These are phyloP conservation scores for Sergeia podlipaevii DNA, from an alignment of 208 protist species.

Conservation along the genomic window DNA sequence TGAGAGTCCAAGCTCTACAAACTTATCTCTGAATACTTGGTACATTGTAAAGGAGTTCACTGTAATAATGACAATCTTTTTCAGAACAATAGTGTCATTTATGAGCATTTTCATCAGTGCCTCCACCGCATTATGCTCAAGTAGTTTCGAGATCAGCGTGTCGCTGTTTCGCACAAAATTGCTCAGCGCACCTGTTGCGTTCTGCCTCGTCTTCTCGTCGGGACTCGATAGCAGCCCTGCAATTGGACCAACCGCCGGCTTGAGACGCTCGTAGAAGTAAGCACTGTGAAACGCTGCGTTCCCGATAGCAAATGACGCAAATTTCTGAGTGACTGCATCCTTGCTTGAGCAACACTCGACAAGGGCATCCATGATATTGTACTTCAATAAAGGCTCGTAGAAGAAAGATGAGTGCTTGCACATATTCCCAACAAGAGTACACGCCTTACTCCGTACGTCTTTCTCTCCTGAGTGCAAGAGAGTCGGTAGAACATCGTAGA, in stretches of 20 bases:
- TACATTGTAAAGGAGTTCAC: constrained; percentile 91
- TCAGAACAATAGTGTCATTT: constrained; percentile 52
- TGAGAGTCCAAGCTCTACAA: constrained; percentile 51
- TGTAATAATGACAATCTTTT: constrained; percentile 86
- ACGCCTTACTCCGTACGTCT: constrained; percentile 88
- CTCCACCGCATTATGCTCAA: constrained; percentile 65
- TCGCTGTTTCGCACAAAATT: constrained; percentile 94
- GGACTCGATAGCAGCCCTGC: constrained; percentile 64
- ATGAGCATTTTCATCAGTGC: constrained; percentile 74
- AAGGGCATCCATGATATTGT: constrained; percentile 66
- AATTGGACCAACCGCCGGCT: constrained; percentile 70
- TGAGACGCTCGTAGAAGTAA: constrained; percentile 79
- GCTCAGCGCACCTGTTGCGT: constrained; percentile 92
- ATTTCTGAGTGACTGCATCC: constrained; percentile 89
- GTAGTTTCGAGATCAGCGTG: constrained; percentile 52
- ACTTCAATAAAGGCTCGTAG: constrained; percentile 75
- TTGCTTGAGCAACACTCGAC: constrained; percentile 82
- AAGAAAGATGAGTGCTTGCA: constrained; percentile 94
- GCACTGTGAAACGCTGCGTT: constrained; percentile 94
- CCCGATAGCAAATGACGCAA: constrained; percentile 94
- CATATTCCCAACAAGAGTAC: constrained; percentile 94
- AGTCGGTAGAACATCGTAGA: constrained; percentile 63
- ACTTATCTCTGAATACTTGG: constrained; percentile 59
- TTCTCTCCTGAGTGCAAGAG: constrained; percentile 73
- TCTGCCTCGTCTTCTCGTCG: constrained; percentile 94